phyloP scores from a whole-genome alignment of 2,329 filamentous ascomycete genomes.

The Hymenoscyphus occultus region DNA sequence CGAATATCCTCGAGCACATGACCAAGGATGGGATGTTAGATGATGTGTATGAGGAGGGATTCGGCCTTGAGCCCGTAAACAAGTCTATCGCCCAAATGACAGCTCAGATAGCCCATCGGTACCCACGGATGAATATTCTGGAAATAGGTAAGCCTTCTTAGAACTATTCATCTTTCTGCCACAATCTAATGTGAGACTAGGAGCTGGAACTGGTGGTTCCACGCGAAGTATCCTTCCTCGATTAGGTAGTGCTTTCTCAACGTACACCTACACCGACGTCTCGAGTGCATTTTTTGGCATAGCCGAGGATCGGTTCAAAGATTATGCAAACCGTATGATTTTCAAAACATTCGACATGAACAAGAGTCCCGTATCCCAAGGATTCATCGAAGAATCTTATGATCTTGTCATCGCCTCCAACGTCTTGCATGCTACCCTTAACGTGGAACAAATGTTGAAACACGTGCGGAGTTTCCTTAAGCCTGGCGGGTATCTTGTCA shows the following conservation, averaged over 20 bases:
- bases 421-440: conserved; percentile 28
- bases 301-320: conserved; percentile 27
- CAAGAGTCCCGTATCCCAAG: conserved; percentile 34
- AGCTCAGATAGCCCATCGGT: background rate
- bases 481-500: background rate
- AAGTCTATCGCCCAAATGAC: background rate
- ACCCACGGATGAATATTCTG: background rate
- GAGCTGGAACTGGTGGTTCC: conserved; percentile 24
- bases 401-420: conserved; percentile 29
- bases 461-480: conserved; percentile 25
- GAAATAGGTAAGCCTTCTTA: background rate
- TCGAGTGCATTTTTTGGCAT: conserved; percentile 35
- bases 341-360: conserved; percentile 38
- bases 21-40: background rate
- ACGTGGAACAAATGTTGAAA: conserved; percentile 17
- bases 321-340: conserved; percentile 27
- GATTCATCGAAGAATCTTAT: conserved; percentile 34
- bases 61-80: background rate
- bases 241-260: conserved; percentile 9
- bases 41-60: background rate
- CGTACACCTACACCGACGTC: conserved; percentile 30
- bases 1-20: background rate
- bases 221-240: conserved; percentile 19
- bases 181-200: background rate
- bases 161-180: background rate